Conservation (phyloP, 306 rosid species). For the Citrullus mucosospermus region DNA sequence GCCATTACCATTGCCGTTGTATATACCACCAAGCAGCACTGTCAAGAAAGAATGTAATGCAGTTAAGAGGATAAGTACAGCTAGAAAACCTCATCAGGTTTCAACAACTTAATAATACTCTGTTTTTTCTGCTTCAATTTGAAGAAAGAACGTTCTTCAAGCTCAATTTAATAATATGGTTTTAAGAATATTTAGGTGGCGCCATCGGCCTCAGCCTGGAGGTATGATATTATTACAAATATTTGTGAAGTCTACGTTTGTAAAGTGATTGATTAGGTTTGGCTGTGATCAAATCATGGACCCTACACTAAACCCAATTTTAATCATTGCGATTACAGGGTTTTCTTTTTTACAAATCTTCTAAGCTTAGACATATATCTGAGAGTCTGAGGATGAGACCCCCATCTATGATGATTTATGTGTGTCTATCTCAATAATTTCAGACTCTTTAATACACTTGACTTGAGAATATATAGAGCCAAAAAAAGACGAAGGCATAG, state of each 20-base stretch:
- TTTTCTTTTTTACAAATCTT: neutral
- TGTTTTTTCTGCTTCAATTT: neutral
- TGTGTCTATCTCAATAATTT: neutral
- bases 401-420: neutral
- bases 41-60: neutral
- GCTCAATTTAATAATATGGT: constrained; percentile 2
- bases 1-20: neutral
- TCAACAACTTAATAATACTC: neutral
- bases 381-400: neutral
- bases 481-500: neutral
- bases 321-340: neutral
- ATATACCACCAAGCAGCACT: neutral
- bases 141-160: neutral
- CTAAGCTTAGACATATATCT: neutral
- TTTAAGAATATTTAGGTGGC: neutral
- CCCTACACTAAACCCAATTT: constrained; percentile 2
- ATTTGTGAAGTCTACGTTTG: constrained; percentile 11
- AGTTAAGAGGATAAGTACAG: neutral
- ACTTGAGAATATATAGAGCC: neutral
- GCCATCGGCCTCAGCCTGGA: neutral
- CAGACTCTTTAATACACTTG: neutral
- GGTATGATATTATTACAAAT: constrained; percentile 3
- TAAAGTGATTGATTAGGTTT: constrained; percentile 1
- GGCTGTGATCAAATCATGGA: constrained; percentile 13
- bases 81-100: neutral